phyloP scores from a whole-genome alignment of 163 green algal species.

The Volvox carteri region DNA sequence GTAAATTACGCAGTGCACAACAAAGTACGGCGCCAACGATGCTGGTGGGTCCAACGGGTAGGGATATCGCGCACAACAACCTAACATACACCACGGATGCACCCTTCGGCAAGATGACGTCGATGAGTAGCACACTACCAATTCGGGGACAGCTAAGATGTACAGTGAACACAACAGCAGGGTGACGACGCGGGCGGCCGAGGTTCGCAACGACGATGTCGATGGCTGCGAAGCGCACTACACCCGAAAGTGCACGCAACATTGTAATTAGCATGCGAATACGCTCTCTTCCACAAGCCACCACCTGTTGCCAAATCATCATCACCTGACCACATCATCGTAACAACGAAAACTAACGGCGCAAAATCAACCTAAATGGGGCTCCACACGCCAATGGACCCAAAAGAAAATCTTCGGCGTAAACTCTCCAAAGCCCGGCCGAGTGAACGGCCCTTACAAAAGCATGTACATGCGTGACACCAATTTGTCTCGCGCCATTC shows the following conservation, averaged over 20 bases:
- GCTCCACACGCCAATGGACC: neutral
- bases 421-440: neutral
- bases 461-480: neutral
- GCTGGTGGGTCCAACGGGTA: neutral
- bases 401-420: neutral
- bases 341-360: neutral
- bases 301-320: neutral
- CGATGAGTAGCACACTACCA: neutral
- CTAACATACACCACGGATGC: neutral
- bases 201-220: no score
- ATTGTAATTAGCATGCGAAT: neutral
- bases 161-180: neutral
- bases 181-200: neutral
- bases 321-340: no score
- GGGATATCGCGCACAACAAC: neutral
- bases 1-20: slow-evolving; percentile 8
- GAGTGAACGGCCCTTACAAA: neutral
- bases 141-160: no score
- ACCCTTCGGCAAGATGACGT: neutral
- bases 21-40: neutral
- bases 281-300: neutral
- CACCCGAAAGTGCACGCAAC: neutral
- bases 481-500: no score
- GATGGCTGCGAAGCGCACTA: neutral
- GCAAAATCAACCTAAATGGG: neutral